Percentiles rank a stretch among this genome's conserved stretches.
Conservation (phyloP, 1,139 yeast species). For the Saccharomycopsis hybrid region DNA sequence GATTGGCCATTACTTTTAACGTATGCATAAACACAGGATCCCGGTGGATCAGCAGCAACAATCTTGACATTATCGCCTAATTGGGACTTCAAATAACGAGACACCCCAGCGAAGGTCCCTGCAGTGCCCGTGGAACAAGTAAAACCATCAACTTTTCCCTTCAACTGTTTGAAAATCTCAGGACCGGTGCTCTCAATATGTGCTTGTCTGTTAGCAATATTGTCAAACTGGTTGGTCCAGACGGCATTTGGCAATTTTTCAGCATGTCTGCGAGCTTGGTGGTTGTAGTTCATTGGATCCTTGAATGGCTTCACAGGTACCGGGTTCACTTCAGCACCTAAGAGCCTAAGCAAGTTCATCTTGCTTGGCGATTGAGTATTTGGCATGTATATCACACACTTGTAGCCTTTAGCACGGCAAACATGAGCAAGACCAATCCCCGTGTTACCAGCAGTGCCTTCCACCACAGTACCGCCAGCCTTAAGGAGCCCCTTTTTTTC, state of each 20-base stretch:
- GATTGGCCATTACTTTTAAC: slow-evolving; percentile 60
- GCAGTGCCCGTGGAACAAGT: slow-evolving; percentile 91
- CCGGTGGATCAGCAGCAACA: slow-evolving; percentile 89
- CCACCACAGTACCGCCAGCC: slow-evolving; percentile 62
- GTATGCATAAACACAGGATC: slow-evolving; percentile 76
- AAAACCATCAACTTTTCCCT: slow-evolving; percentile 77
- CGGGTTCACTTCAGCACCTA: slow-evolving; percentile 84
- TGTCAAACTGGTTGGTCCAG: slow-evolving; percentile 91
- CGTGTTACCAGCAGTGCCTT: slow-evolving; percentile 76
- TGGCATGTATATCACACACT: slow-evolving; percentile 84
- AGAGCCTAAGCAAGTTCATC: slow-evolving; percentile 60
- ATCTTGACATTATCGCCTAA: slow-evolving; percentile 53
- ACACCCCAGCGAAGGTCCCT: slow-evolving; percentile 81
- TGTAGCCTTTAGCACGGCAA: slow-evolving; percentile 76
- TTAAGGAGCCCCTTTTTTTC: slow-evolving; percentile 59
- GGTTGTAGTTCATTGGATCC: slow-evolving; percentile 78
- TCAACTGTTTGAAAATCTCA: slow-evolving; percentile 82
- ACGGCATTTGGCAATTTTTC: slow-evolving; percentile 68
- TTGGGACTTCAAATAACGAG: slow-evolving; percentile 65
- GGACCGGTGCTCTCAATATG: slow-evolving; percentile 93
- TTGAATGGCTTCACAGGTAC: slow-evolving; percentile 85
- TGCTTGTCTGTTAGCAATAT: slow-evolving; percentile 79
- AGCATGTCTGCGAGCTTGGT: slow-evolving; percentile 80
- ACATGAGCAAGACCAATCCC: slow-evolving; percentile 90
- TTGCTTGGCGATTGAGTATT: slow-evolving; percentile 77